Conservation (phyloP, 2,329 filamentous ascomycete species). For the Alternaria sp. region DNA sequence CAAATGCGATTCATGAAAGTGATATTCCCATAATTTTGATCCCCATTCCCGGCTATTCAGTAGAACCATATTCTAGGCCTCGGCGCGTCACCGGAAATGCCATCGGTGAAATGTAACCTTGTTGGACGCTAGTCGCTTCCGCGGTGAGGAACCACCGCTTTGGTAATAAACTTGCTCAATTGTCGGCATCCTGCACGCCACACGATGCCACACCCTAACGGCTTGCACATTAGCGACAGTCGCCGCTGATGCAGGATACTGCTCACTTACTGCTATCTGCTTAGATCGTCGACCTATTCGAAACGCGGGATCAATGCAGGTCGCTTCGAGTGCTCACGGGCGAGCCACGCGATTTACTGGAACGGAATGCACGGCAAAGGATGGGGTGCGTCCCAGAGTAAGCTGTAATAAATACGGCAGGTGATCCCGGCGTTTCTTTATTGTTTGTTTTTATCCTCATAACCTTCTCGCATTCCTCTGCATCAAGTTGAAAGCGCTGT, state of each 20-base stretch:
- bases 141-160: constrained; percentile 20
- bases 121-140: constrained; percentile 22
- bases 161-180: constrained; percentile 44
- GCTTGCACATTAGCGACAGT: constrained; percentile 18
- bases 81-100: constrained; percentile 6
- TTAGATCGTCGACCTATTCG: constrained; percentile 16
- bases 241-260: constrained; percentile 26
- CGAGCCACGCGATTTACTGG: constrained; percentile 26
- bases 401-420: constrained; percentile 37
- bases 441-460: constrained; percentile 3
- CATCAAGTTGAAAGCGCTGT: neutral
- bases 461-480: neutral
- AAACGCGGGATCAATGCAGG: constrained; percentile 20
- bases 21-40: constrained; percentile 2
- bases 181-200: constrained; percentile 19
- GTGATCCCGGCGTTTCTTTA: constrained; percentile 15
- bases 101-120: constrained; percentile 20
- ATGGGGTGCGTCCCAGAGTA: constrained; percentile 19
- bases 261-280: constrained; percentile 26
- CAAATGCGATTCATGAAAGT: neutral
- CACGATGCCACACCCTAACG: constrained; percentile 9
- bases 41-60: neutral
- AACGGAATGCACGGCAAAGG: constrained; percentile 36
- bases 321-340: constrained; percentile 22
- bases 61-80: neutral